phyloP scores from a whole-genome alignment of 1,139 yeast species.

The Hansenula sp. region DNA sequence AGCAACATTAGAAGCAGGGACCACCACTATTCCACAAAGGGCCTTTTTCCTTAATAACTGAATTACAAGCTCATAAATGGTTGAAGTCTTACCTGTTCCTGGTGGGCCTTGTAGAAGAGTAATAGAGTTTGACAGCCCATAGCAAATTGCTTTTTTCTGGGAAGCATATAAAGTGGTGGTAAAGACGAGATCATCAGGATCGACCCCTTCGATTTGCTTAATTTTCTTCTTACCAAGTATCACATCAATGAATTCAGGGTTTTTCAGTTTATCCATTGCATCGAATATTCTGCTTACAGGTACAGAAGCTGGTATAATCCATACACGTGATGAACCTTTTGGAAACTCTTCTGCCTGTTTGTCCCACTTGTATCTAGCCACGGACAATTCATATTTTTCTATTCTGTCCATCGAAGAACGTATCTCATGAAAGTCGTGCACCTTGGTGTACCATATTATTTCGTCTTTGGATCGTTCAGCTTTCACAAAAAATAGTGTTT shows the following conservation, averaged over 20 bases:
- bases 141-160: slow-evolving; percentile 63
- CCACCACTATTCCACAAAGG: slow-evolving; percentile 63
- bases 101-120: slow-evolving; percentile 69
- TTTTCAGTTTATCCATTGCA: slow-evolving; percentile 58
- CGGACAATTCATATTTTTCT: slow-evolving; percentile 38
- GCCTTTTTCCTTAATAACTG: slow-evolving; percentile 53
- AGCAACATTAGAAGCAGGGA: slow-evolving; percentile 74
- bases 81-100: slow-evolving; percentile 66
- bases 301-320: slow-evolving; percentile 58
- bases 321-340: slow-evolving; percentile 30
- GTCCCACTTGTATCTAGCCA: slow-evolving; percentile 57
- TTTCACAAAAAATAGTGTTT: slow-evolving; percentile 36
- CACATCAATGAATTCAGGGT: slow-evolving; percentile 54
- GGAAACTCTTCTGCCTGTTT: slow-evolving; percentile 44
- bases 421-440: too few species aligned
- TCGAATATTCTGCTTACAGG: slow-evolving; percentile 58
- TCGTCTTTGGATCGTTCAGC: slow-evolving; percentile 30
- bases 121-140: slow-evolving; percentile 60
- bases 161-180: slow-evolving; percentile 53
- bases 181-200: too few species aligned
- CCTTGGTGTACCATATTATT: slow-evolving; percentile 28
- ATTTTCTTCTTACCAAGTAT: slow-evolving; percentile 58
- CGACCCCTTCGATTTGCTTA: slow-evolving; percentile 51
- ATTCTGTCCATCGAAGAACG: too few species aligned
- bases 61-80: slow-evolving; percentile 60